Base-by-base conservation (phyloP, 2,329 filamentous ascomycete species). In the Stagonosporopsis cucurbitacearum region DNA sequence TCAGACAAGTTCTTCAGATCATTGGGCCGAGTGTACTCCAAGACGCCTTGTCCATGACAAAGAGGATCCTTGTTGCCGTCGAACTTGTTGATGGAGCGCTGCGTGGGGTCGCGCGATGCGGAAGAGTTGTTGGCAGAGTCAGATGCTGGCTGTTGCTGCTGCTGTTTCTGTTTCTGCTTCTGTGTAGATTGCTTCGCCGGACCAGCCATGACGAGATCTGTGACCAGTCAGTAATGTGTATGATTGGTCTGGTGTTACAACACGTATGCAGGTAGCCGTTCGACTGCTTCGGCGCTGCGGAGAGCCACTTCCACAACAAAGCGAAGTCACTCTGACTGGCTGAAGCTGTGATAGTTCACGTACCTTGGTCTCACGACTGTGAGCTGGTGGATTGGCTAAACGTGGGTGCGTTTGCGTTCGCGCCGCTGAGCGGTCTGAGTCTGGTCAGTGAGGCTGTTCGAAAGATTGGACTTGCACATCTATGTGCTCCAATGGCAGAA, bases 1-100 rank as follows among this genome's bases (percentile, higher is more conserved):
- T 77, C 74, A 6, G 71, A 71, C 22, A 76, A 63, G 55, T 74
- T 75, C 66, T 72, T 74, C 42, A 75, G 61, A 28, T 71, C 67
- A 19, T 50, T 65, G 8, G 60, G 54, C 15, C 62, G 60, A 33
- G 63, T 65, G 60, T 74, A 75, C 6, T 73, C 68, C 20, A 57
- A 17, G 22, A 52, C 40, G 25, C 43, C 54, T 4, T 19, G 13
- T 15, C 37, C 41, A 15, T 28, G 47, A 4, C 50, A 17, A 8
- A 36, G 53, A 3, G 72, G 71, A 47, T 76, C 73, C 25, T 66
- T 66, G 52, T 75, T 75, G 50, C 74, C 73, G 58, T 77, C 73
- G 15, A 69, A 58, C 48, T 63, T 68, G 61, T 71, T 63, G 3
- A 58, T 50, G 9, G 71, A 71, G 22, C 66, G 67, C 53, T 68